These are phyloP conservation scores for Microascus cirrosus DNA, from an alignment of 2,329 filamentous ascomycete genomes.

Conservation along the genomic window DNA sequence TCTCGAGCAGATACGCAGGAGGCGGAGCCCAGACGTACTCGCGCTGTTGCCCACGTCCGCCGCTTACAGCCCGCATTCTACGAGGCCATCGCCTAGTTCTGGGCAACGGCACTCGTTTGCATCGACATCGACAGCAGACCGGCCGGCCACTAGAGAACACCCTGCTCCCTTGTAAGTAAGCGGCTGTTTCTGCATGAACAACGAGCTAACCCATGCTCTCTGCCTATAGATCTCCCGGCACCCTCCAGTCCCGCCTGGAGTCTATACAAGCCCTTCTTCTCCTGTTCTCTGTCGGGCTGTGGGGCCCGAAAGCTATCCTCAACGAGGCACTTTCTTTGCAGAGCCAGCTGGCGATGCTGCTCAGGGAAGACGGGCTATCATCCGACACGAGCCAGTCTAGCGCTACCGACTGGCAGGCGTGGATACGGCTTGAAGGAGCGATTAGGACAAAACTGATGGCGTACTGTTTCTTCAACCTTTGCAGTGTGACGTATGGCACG, in stretches of 20 bases:
- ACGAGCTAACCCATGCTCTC: not conserved
- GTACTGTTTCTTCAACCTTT: conserved; percentile 53
- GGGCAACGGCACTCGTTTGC: conserved; percentile 36
- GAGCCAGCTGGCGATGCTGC: conserved; percentile 44
- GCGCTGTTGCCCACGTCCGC: conserved; percentile 44
- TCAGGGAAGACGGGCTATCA: conserved; percentile 45
- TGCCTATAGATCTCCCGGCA: conserved; percentile 40
- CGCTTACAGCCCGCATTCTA: conserved; percentile 49
- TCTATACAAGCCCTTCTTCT: conserved; percentile 54
- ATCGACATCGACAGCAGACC: conserved; percentile 40
- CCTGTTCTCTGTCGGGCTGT: conserved; percentile 48
- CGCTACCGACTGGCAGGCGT: conserved; percentile 44
- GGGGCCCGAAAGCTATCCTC: conserved; percentile 49
- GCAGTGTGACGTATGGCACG: conserved; percentile 51
- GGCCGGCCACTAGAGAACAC: conserved; percentile 45
- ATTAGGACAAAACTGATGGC: conserved; percentile 49
- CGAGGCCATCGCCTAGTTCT: conserved; percentile 44
- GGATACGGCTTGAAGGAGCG: conserved; percentile 45
- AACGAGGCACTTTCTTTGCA: conserved; percentile 49
- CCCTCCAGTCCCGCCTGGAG: conserved; percentile 47
- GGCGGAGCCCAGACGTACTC: conserved; percentile 45
- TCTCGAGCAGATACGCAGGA: conserved; percentile 44
- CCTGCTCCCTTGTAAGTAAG: conserved; percentile 45
- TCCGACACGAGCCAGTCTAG: conserved; percentile 33
- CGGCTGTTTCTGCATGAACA: not conserved